Conservation (phyloP, 148 eudicot genomes). For the Polygonum aviculare region DNA sequence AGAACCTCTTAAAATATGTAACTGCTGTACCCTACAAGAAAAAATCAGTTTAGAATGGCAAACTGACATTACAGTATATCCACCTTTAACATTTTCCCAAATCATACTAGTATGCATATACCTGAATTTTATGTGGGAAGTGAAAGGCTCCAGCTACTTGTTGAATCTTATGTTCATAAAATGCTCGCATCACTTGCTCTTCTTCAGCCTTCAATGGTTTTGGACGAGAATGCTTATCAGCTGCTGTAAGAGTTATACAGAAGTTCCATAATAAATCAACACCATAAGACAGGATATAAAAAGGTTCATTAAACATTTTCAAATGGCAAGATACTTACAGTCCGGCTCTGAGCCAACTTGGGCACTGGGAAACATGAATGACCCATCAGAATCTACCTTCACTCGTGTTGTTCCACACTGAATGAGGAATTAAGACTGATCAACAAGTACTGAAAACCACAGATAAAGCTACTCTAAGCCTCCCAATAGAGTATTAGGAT, state of each 20-base stretch:
- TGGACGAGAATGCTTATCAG: slow-evolving; percentile 70
- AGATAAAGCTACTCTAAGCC: neutral
- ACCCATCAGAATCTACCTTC: slow-evolving; percentile 78
- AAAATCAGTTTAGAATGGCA: slow-evolving; percentile 9
- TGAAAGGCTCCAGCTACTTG: slow-evolving; percentile 83
- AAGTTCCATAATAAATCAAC: neutral
- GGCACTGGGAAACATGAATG: slow-evolving; percentile 57
- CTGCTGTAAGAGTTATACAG: slow-evolving; percentile 21
- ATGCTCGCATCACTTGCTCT: slow-evolving; percentile 67
- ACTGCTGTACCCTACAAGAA: slow-evolving; percentile 84
- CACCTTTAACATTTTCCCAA: neutral
- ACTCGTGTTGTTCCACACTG: slow-evolving; percentile 75
- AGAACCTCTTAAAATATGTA: slow-evolving; percentile 87
- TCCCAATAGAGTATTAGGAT: neutral
- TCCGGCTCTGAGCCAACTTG: slow-evolving; percentile 39
- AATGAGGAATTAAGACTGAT: slow-evolving; percentile 20
- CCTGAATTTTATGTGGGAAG: slow-evolving; percentile 96
- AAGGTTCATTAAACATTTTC: neutral
- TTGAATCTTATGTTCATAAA: slow-evolving; percentile 84
- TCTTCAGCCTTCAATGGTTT: slow-evolving; percentile 79
- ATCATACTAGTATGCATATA: slow-evolving; percentile 13
- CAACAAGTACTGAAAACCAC: slow-evolving; percentile 9
- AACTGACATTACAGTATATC: neutral
- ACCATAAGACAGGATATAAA: neutral
- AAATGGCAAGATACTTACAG: slow-evolving; percentile 25